Base-by-base conservation (phyloP, 2,329 filamentous ascomycete species). In the Aspergillaceae sp. region DNA sequence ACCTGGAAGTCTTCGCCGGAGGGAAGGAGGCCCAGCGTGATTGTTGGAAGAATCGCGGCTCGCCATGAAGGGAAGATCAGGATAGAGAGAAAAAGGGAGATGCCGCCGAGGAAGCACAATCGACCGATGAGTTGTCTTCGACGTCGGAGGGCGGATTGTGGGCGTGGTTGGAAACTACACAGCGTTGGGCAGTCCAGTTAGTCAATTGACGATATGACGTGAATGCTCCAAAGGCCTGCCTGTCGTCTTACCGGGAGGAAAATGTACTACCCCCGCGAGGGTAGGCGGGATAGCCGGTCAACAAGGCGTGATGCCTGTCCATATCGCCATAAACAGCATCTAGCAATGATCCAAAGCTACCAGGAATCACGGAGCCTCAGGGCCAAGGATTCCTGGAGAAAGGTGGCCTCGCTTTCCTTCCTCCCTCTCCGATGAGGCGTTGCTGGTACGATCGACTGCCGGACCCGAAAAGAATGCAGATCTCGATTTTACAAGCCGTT, bases 281-380 rank as follows among this genome's bases (percentile, higher is more conserved):
- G 67, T 90, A 90, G 63, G 74, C 74, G 52, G 71, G 67, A 56
- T 77, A 71, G 66, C 88, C 90, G 73, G 92, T 94, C 52, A 84
- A 80, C 69, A 86, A 91, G 67, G 83, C 83, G 68, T 85, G 78
- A 76, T 94, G 87, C 74, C 88, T 82, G 66, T 91, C 86, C 82
- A 92, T 89, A 84, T 86, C 73, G 44, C 49, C 30, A 42, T 51
- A 51, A 55, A 43, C 53, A 59, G 59, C 66, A 66, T 68, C n/a
- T 29, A 9, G 30, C 29, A 42, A 34, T 7, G 32, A 9, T 7
- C 10, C 9, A 32, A 26, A 6, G 42, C 36, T 29, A 38, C 30
- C 41, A 44, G 43, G 32, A 48, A 34, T 41, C 43, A 48, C 47
- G 37, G 43, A 46, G 42, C 49, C 29, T 34, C 26, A 30, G 41